phyloP scores from a whole-genome alignment of 73 alveolate genomes.

The Paramecium octaurelia region DNA sequence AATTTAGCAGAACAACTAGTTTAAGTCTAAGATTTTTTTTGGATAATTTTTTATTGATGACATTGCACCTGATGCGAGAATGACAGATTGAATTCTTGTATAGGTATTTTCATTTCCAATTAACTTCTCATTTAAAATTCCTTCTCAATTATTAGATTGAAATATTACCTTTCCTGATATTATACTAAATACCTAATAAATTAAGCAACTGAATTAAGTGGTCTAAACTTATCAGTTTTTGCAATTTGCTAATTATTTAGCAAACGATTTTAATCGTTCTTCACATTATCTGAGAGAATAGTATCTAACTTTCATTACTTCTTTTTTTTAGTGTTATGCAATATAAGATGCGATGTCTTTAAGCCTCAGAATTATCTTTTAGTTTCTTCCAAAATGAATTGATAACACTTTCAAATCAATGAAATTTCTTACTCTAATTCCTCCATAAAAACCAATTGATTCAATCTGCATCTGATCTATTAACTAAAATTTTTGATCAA shows the following conservation, averaged over 20 bases:
- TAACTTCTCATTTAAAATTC: constrained; percentile 71
- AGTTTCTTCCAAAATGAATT: constrained; percentile 67
- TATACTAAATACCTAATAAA: constrained; percentile 73
- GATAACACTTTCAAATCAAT: constrained; percentile 74
- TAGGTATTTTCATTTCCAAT: constrained; percentile 75
- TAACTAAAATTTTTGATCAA: constrained; percentile 60
- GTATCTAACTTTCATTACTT: constrained; percentile 5
- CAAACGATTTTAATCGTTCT: constrained; percentile 70
- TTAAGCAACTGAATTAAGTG: constrained; percentile 69
- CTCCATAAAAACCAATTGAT: constrained; percentile 66
- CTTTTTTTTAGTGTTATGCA: background rate
- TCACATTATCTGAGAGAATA: constrained; percentile 29
- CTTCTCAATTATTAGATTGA: constrained; percentile 80
- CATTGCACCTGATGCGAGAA: constrained; percentile 81
- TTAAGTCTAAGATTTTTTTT: constrained; percentile 71
- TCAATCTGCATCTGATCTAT: constrained; percentile 39
- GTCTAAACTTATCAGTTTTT: constrained; percentile 68
- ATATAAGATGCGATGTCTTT: constrained; percentile 37
- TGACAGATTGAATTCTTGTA: constrained; percentile 69
- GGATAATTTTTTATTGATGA: constrained; percentile 84
- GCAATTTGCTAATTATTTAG: constrained; percentile 71
- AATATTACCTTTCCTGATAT: constrained; percentile 72
- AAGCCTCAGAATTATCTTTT: constrained; percentile 62
- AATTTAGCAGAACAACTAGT: constrained; percentile 73
- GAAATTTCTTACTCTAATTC: constrained; percentile 78